A percentile compares a stretch with the other conserved stretches of the same genome.
phyloP scores from a whole-genome alignment of 129 eudicot genomes.

The Pseudognaphalium luteoalbum region DNA sequence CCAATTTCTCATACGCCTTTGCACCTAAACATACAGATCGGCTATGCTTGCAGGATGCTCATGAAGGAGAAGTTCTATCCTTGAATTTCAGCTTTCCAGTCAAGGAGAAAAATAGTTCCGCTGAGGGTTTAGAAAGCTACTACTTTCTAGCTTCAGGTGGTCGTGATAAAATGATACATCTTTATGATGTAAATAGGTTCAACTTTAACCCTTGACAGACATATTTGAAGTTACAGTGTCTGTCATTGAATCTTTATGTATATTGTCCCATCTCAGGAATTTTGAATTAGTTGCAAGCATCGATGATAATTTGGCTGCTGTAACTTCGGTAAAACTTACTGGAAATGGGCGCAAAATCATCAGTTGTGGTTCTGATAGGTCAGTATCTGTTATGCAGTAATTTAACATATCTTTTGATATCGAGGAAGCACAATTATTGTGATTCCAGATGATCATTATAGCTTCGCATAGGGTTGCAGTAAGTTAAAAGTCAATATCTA shows the following conservation, averaged over 20 bases:
- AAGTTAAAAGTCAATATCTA: constrained; percentile 12
- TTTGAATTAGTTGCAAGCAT: constrained; percentile 56
- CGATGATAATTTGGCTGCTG: constrained; percentile 60
- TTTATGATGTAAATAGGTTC: constrained; percentile 69
- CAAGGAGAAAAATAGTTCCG: constrained; percentile 26
- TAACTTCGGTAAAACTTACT: constrained; percentile 46
- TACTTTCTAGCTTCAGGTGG: constrained; percentile 70
- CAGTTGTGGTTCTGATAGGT: constrained; percentile 64
- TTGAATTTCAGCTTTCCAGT: constrained; percentile 51
- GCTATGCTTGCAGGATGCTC: constrained; percentile 56
- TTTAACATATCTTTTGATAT: constrained; percentile 3
- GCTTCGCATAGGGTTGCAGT: constrained; percentile 1
- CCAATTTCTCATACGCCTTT: constrained; percentile 1
- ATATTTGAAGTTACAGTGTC: constrained; percentile 1
- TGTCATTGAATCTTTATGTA: constrained; percentile 10
- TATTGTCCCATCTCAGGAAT: constrained; percentile 45
- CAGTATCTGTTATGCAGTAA: constrained; percentile 17
- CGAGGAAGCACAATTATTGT: too few species aligned
- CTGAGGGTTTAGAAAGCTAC: constrained; percentile 32
- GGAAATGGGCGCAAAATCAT: constrained; percentile 50
- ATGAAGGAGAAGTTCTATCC: constrained; percentile 59
- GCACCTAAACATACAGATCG: constrained; percentile 17
- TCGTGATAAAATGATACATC: constrained; percentile 55
- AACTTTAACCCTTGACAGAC: constrained; percentile 29
- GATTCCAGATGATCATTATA: not conserved